These are phyloP conservation scores for Exophiala viscosa DNA, from an alignment of 2,329 filamentous ascomycete species.

Conservation along the genomic window DNA sequence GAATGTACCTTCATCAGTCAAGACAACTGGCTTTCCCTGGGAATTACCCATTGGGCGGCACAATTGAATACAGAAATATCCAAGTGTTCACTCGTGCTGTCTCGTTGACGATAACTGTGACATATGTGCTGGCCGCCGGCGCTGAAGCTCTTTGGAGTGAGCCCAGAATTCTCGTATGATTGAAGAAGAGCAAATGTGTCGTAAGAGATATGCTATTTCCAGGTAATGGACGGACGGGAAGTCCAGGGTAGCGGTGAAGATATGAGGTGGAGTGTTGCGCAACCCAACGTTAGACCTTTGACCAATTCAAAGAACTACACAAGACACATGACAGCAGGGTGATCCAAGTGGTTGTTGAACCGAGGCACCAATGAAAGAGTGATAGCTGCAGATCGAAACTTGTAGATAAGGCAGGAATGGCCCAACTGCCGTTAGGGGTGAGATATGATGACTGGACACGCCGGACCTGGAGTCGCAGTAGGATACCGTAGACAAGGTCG, in stretches of 20 bases:
- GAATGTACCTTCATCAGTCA: constrained; percentile 81
- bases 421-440: too few species aligned
- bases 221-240: neutral
- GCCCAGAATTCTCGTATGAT: neutral
- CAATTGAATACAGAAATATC: neutral
- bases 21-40: constrained; percentile 87
- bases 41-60: constrained; percentile 76
- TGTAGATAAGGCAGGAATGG: neutral
- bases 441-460: too few species aligned
- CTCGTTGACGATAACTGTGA: neutral
- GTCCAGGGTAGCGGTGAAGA: constrained; percentile 9
- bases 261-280: constrained; percentile 1
- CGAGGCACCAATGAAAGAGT: neutral
- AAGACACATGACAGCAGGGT: constrained; percentile 7
- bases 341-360: neutral
- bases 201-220: neutral
- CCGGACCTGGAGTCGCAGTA: too few species aligned
- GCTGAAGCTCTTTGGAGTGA: neutral
- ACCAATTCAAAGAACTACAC: constrained; percentile 11
- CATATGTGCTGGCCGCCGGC: neutral
- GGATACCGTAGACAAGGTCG: too few species aligned
- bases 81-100: neutral
- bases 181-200: neutral
- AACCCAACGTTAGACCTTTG: neutral
- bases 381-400: neutral